These are phyloP conservation scores for Nakaseomyces nivariensis DNA, from an alignment of 1,139 yeast species.

Conservation along the genomic window DNA sequence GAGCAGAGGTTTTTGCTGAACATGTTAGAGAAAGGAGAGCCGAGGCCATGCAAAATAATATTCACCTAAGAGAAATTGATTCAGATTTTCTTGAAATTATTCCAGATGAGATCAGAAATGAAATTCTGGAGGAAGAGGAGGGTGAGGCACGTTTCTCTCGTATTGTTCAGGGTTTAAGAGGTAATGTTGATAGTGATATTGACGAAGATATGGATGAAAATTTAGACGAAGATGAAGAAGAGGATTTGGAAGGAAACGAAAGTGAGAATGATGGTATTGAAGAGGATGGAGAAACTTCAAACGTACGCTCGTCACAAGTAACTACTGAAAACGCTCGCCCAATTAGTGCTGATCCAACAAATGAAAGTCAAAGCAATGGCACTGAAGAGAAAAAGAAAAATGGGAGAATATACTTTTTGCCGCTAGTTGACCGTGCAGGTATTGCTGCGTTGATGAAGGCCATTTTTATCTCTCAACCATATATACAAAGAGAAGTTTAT, in stretches of 20 bases:
- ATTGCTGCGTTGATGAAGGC: slow-evolving; percentile 63
- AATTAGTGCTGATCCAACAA: background rate
- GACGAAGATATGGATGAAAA: slow-evolving; percentile 18
- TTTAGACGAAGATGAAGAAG: slow-evolving; percentile 18
- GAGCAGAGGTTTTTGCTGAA: slow-evolving; percentile 86
- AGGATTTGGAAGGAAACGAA: slow-evolving; percentile 7
- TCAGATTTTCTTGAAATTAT: slow-evolving; percentile 76
- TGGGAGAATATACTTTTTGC: slow-evolving; percentile 43
- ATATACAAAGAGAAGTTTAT: slow-evolving; percentile 52
- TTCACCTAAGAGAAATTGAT: slow-evolving; percentile 55
- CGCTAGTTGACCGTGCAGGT: slow-evolving; percentile 68
- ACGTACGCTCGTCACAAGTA: background rate
- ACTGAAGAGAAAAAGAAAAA: slow-evolving; percentile 25
- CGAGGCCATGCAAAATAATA: slow-evolving; percentile 34
- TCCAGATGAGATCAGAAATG: slow-evolving; percentile 66
- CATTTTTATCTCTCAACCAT: slow-evolving; percentile 64
- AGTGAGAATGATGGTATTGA: background rate
- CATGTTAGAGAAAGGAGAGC: slow-evolving; percentile 64
- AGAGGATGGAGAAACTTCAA: background rate
- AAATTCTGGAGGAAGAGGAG: slow-evolving; percentile 60
- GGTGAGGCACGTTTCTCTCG: slow-evolving; percentile 34
- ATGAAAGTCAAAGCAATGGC: background rate
- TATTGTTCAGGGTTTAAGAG: background rate
- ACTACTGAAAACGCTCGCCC: slow-evolving; percentile 3
- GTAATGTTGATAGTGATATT: slow-evolving; percentile 25